Base-by-base conservation (phyloP, 169 alveolate species). In the Cryptosporidium baileyi region DNA sequence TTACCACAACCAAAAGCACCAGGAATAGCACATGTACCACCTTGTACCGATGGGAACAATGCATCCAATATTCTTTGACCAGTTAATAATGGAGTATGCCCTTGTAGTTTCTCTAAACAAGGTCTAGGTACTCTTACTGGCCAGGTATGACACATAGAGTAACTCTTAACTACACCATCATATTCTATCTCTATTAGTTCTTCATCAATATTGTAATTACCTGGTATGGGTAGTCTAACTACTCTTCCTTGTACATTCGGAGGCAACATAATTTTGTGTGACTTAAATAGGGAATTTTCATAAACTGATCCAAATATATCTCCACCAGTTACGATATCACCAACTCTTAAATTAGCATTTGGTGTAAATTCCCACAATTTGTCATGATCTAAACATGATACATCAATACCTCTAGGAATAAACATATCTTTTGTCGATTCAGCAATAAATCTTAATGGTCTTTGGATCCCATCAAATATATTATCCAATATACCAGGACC, bases 1-100 rank as follows among this genome's bases (percentile, higher is more conserved):
- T 98, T 98, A 51, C 99, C 99, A 81, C 99, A 97, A 13, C 99
- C 99, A 90, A 98, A 98, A 11, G 99, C 99, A 15, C 99, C 99
- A 19, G 99, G 99, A 79, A 98, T 96, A 47, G 99, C 99, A 85
- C 99, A 97, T 15, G 99, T 98, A 22, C 99, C 99, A 26, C 99
- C 99, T 89, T 94, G 92, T 11, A 95, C 97, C 28, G 99, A 94
- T 17, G 99, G 99, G 94, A 97, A 98, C 44, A 98, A 93, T 9
- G 98, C 93, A 89, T 98, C 99, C 49, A 98, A 90, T 13, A 98
- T 99, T 82, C 99, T 91, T 80, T 98, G 99, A 1, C 99, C 99
- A 8, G 99, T 98, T 79, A 98, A 93, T 47, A 98, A 94, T 49
- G 99, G 99, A 44, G 95, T 93, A 47, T 92, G 92, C 34, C 99